Conservation (phyloP, 75 land plant species). For the Ceratopteris richardii region DNA sequence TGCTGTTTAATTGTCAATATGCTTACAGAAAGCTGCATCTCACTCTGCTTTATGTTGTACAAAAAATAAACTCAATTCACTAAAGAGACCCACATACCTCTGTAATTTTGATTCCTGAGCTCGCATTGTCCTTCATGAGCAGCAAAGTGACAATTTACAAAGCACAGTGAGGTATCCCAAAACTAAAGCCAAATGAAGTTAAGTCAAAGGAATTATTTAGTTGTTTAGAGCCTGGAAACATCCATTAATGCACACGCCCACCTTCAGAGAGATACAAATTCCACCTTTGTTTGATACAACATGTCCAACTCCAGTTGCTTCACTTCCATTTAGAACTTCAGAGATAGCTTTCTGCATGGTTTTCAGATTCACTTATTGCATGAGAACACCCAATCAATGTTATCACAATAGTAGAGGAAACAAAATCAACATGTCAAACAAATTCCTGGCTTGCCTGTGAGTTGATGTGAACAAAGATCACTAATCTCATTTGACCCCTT, state of each 20-base stretch:
- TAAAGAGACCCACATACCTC: too few species aligned
- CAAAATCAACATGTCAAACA: too few species aligned
- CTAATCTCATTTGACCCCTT: slow-evolving; percentile 46
- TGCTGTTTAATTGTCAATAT: too few species aligned
- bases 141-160: slow-evolving; percentile 47
- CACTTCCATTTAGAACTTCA: slow-evolving; percentile 43
- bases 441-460: slow-evolving; percentile 21
- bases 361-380: too few species aligned
- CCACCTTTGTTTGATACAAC: slow-evolving; percentile 53
- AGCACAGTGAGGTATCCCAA: slow-evolving; percentile 47
- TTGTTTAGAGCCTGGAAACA: too few species aligned
- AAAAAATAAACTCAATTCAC: too few species aligned
- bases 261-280: slow-evolving; percentile 45
- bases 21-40: too few species aligned
- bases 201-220: too few species aligned
- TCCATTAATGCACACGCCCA: background rate
- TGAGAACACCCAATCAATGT: slow-evolving; percentile 1
- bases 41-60: too few species aligned
- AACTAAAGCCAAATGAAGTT: slow-evolving; percentile 10
- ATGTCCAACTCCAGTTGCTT: slow-evolving; percentile 53
- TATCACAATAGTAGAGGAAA: too few species aligned
- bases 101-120: slow-evolving; percentile 23
- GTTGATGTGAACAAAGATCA: slow-evolving; percentile 39
- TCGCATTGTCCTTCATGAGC: slow-evolving; percentile 48
- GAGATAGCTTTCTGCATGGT: slow-evolving; percentile 41